These are phyloP conservation scores for Chrysanthemum makinoi DNA, from an alignment of 129 eudicot species.

Conservation along the genomic window DNA sequence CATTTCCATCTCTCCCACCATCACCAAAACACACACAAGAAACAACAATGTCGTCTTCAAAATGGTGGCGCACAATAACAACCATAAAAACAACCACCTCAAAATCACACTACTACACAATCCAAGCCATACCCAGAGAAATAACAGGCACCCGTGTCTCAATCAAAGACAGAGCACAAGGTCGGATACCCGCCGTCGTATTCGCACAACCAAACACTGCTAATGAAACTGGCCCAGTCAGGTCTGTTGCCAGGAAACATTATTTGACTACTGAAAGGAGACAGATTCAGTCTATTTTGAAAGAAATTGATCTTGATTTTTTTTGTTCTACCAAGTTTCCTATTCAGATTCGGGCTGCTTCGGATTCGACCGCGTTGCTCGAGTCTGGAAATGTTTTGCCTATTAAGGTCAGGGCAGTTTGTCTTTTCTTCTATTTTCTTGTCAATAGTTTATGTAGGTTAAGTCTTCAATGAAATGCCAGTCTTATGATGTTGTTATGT, in stretches of 20 bases:
- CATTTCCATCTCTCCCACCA: too few species aligned
- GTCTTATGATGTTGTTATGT: too few species aligned
- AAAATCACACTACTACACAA: slow-evolving; percentile 54
- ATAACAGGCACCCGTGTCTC: slow-evolving; percentile 58
- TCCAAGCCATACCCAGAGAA: slow-evolving; percentile 88
- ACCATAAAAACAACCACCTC: slow-evolving; percentile 28
- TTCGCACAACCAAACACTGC: slow-evolving; percentile 54
- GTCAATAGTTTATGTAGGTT: background rate
- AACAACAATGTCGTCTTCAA: slow-evolving; percentile 37
- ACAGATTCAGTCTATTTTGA: slow-evolving; percentile 75
- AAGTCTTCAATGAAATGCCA: slow-evolving; percentile 13
- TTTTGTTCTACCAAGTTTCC: slow-evolving; percentile 86
- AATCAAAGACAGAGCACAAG: slow-evolving; percentile 79
- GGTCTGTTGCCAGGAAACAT: slow-evolving; percentile 52
- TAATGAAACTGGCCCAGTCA: slow-evolving; percentile 18
- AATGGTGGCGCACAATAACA: slow-evolving; percentile 63
- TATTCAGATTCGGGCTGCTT: slow-evolving; percentile 84
- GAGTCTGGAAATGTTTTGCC: slow-evolving; percentile 83
- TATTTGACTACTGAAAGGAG: slow-evolving; percentile 66
- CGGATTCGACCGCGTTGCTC: slow-evolving; percentile 72
- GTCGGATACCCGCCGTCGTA: slow-evolving; percentile 89
- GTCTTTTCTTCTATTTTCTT: background rate
- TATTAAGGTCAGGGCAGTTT: slow-evolving; percentile 44
- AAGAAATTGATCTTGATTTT: slow-evolving; percentile 49
- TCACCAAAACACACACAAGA: too few species aligned